Evolutionary conservation across 768 basidiomycete genomes (phyloP), one percentile per base, ranked within the genome.

Genomic region (Tulasnella calospora): DNA sequence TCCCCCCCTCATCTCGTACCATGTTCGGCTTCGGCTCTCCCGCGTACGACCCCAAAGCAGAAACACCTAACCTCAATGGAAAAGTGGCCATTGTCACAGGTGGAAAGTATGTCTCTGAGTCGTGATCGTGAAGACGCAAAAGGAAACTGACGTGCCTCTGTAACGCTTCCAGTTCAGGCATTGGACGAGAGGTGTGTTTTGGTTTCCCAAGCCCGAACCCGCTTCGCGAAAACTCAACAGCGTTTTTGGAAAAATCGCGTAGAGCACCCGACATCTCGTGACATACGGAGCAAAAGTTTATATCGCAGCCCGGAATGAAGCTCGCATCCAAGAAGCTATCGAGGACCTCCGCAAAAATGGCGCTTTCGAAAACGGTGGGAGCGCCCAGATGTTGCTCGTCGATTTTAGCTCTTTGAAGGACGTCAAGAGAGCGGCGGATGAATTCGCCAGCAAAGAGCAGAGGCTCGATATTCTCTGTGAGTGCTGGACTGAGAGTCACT

Each of bases 381-480:
- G 87, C 73, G 84, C 90, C 0, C 77, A 85, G 4, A 90, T 86
- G 85, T 80, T 89, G 17, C 84, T 87, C 55, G 84, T 91, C 19
- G 89, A 91, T 82, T 81, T 92, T 77, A 81, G 82, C 40, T 87
- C 89, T 69, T 87, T 89, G 4, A 84, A 85, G 44, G 83, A 85
- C 41, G 88, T 86, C 27, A 88, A 87, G 81, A 83, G 82, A 41
- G 82, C 88, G 4, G 91, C 88, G 0, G 85, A 88, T 71, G 87
- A 85, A 55, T 88, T 91, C 79, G 80, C 89, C 83, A 81, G 75
- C 78, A 86, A 82, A 81, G 91, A 91, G 81, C 82, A 82, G 55
- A 85, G 89, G 51, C 81, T 92, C 77, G 90, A 92, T 81, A 84
- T 90, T 15, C 81, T 92, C 30, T 80, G 90, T 90, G 79, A 79